Evolutionary conservation across 495 filamentous ascomycete genomes (phyloP), one percentile per base, ranked within the genome.

Genomic region (Sporormia fimetaria): DNA sequence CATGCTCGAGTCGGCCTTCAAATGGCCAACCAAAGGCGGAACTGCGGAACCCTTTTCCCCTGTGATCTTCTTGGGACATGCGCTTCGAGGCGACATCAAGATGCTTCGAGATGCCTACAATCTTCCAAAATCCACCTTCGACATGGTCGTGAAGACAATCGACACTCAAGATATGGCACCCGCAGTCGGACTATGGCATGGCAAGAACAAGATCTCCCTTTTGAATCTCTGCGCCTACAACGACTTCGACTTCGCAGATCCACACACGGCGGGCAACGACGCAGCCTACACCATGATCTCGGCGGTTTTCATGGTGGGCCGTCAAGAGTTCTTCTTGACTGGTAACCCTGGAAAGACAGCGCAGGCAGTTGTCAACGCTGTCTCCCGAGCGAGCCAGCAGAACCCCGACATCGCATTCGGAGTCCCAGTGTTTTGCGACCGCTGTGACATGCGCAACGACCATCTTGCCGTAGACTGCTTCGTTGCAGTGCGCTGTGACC

Each of bases 221-320:
- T 6, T 7, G 3, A n/a, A 2, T 1, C 22, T 45, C 3, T n/a
- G 11, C 10, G 11, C 3, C 14, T 12, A 21, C 1, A 12, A 11
- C 4, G 42, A 26, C 33, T 31, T 45, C 16, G 11, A 8, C 1
- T 23, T 15, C 12, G 8, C 20, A 3, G 34, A 45, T 9, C 11
- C 26, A 5, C 42, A 45, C 34, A 45, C 33, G 11, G 33, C 33
- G 3, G 20, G 32, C 7, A 45, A 45, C 35, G 42, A 45, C 25
- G 23, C 35, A 1, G 42, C 42, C 2, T 37, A 28, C n/a, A 45
- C 42, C 2, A 20, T 38, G 5, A 38, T 45, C n/a, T 12, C 15
- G 1, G 42, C 33, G 2, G 18, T 45, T 9, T 8, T 27, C 16
- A 39, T 39, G 24, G 42, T 21, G 3, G 30, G 34, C 6, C 31